Evolutionary conservation across 495 filamentous ascomycete species (phyloP), one percentile per base, ranked within the genome.

Genomic region (Chaetomidium leptoderma): DNA sequence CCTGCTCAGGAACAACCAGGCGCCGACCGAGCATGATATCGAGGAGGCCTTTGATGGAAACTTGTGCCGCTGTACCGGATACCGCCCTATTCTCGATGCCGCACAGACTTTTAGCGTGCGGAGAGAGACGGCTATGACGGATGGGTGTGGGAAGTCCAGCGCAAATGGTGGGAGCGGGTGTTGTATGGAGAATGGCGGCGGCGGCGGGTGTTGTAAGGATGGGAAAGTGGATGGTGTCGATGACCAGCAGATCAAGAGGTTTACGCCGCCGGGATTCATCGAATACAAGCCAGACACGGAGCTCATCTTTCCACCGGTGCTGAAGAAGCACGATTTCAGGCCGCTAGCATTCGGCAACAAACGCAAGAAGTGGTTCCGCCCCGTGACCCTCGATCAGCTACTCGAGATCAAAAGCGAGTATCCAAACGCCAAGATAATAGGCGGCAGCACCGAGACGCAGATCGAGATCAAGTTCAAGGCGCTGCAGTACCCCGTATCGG

Each of bases 401-500:
- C 74, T 98, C 24, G 86, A 96, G 62, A 95, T 98, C 71, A 97
- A 96, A 75, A 83, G 75, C 62, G 83, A 83, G 0, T 86, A 91
- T 59, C 93, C 92, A 0, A 83, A 85, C 6, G 89, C 92, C 2
- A 98, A 98, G 72, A 80, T 98, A 56, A 96, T 98, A 58, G 92
- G 92, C 26, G 93, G 93, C 40, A 95, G 90, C 68, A 95, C 90
- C 4, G 93, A 98, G 72, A 97, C 92, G 0, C 93, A 97, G 70
- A 97, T 98, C 52, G 93, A 98, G 71, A 86, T 95, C 72, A 97
- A 96, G 68, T 98, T 98, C 80, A 97, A 98, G 76, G 90, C 84
- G 2, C 84, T 95, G 82, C 84, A 90, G 63, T 98, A 96, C 69
- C 82, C 84, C 11, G 83, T 86, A 6, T 97, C 91, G 0, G 92